Percentiles rank a stretch among this genome's conserved stretches.
phyloP scores from a whole-genome alignment of 2,329 filamentous ascomycete species.

The Delphinella strobiligena region DNA sequence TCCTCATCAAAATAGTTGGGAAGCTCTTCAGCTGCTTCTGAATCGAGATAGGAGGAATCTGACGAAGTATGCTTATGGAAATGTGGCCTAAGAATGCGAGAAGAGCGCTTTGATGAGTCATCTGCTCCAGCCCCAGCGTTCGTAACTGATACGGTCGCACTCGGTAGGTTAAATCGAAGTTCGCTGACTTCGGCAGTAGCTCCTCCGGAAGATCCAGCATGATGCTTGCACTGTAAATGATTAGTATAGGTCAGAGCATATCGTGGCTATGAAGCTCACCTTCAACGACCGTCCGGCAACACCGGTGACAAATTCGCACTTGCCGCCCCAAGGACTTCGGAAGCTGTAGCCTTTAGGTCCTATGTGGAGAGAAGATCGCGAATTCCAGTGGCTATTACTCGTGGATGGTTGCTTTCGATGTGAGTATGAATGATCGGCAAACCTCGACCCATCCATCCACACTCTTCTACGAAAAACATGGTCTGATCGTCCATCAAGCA shows the following conservation, averaged over 20 bases:
- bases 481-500: constrained; percentile 16
- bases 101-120: constrained; percentile 4
- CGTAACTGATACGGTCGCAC: no score
- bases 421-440: constrained; percentile 26
- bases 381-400: background rate
- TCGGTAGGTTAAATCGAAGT: constrained; percentile 75
- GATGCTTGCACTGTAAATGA: constrained; percentile 49
- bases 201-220: constrained; percentile 38
- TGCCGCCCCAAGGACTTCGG: constrained; percentile 72
- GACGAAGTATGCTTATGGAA: constrained; percentile 3
- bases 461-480: constrained; percentile 33
- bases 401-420: constrained; percentile 19
- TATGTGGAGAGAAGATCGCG: background rate
- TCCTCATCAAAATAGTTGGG: constrained; percentile 16
- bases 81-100: background rate
- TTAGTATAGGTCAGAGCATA: constrained; percentile 8
- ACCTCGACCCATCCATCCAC: constrained; percentile 35
- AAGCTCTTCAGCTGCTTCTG: constrained; percentile 6
- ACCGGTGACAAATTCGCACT: constrained; percentile 75
- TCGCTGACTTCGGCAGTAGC: constrained; percentile 55
- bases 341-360: constrained; percentile 51
- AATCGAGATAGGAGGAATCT: constrained; percentile 8
- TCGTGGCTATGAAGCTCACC: constrained; percentile 16
- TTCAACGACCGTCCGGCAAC: constrained; percentile 49
- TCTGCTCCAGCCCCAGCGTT: background rate